Base-by-base conservation (phyloP, 1,139 yeast genomes). In the Tardiomyces blankii region DNA sequence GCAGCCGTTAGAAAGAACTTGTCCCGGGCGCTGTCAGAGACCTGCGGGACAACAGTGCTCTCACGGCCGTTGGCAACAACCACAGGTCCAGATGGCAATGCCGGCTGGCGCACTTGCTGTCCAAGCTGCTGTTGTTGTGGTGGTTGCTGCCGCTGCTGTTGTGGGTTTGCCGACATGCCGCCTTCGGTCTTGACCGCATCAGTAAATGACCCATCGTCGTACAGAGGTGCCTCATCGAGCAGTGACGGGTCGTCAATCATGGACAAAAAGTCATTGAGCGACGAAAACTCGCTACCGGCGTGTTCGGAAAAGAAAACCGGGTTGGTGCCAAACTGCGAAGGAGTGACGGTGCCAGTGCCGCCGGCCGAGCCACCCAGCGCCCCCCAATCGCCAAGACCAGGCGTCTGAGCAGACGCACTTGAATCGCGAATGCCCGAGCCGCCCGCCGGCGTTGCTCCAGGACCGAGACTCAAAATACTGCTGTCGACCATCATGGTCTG, bases 1-100 rank as follows among this genome's bases (percentile, higher is more conserved):
- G 97, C 97, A 0, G 98, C 97, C 0, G 97, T 89, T 46, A 91
- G 68, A 67, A 91, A 89, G 65, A 91, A 91, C 65, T 88, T 88
- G 61, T 89, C 97, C 53, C 89, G 74, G 1, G 96, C 95, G 1
- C 93, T 81, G 54, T 82, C 91, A 3, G 60, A 51, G 3, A 51
- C 46, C 30, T 43, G 47, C 6, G 55, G 52, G 12, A 48, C 51
- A 19, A 28, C 18, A 6, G 44, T 11, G 23, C 25, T 18, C 6
- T 23, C 11, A n/a, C 30, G 28, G 27, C 25, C 21, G 14, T 23
- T 27, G 18, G 12, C 42, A 6, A 16, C 35, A 3, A 12, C 27
- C 33, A 25, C 13, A 3, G 42, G 27, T 8, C 19, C 35, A 8
- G n/a, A 8, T 4, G 27, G 28, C 5, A 25, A n/a, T n/a, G n/a